Evolutionary conservation across 176 grass and related monocot species (phyloP).

Genomic region (Zoysia japonica): DNA sequence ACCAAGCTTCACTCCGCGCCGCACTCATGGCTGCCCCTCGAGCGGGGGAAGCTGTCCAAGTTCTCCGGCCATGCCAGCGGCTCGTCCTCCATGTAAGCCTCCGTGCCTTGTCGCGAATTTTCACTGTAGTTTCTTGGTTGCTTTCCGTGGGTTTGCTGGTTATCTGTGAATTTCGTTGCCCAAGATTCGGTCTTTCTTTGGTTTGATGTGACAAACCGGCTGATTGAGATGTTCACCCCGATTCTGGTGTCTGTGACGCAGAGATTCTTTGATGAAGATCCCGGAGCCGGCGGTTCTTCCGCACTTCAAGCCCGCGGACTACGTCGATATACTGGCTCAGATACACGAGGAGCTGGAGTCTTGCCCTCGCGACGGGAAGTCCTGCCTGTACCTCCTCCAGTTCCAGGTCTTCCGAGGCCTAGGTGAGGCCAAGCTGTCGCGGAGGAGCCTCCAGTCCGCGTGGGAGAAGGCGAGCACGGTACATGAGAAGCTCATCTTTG

Average conservation of each 20-base stretch:
- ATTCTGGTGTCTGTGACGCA: constrained; percentile 39
- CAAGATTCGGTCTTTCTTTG: constrained; percentile 18
- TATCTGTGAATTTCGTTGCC: constrained; percentile 7
- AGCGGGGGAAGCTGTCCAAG: constrained; percentile 86
- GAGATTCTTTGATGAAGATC: constrained; percentile 89
- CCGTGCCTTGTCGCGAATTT: background rate
- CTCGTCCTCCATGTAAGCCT: constrained; percentile 76
- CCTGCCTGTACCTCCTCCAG: constrained; percentile 76
- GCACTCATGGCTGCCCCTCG: constrained; percentile 86
- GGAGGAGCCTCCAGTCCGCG: constrained; percentile 77
- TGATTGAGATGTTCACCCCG: background rate
- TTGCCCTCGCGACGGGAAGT: constrained; percentile 63
- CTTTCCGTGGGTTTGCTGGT: background rate
- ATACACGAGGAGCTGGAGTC: constrained; percentile 95
- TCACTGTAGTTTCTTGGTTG: background rate
- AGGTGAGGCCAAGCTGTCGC: constrained; percentile 76
- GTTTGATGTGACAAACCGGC: background rate
- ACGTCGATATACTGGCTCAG: constrained; percentile 78
- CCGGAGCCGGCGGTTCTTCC: constrained; percentile 64
- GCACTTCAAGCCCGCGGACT: constrained; percentile 79
- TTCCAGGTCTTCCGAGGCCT: constrained; percentile 88
- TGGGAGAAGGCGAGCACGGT: constrained; percentile 89
- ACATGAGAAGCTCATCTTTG: constrained; percentile 89
- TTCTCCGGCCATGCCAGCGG: constrained; percentile 57
- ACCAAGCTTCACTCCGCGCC: constrained; percentile 78